Evolutionary conservation across 1,284 basidiomycete species (phyloP).

Genomic region (Tetrapyrgos nigripes): DNA sequence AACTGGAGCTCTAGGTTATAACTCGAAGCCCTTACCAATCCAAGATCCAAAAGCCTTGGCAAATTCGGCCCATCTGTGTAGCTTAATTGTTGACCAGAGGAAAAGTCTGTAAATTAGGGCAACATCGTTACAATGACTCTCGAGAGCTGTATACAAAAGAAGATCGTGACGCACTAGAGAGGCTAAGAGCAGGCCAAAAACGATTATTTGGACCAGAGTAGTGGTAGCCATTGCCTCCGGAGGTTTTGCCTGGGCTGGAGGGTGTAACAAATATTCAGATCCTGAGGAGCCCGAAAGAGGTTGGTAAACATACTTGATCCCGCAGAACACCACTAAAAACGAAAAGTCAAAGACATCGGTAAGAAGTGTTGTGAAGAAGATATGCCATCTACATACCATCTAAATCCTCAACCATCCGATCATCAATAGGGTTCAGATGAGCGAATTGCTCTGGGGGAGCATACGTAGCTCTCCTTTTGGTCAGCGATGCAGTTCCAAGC

Average conservation of each 20-base stretch:
- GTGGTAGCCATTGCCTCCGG: neutral
- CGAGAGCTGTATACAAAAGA: no score
- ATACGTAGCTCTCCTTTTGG: no score
- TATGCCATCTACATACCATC: slow-evolving; percentile 2
- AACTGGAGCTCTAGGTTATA: neutral
- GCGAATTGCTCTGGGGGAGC: slow-evolving; percentile 6
- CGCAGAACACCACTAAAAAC: slow-evolving; percentile 8
- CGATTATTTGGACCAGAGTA: slow-evolving; percentile 2
- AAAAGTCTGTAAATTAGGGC: neutral
- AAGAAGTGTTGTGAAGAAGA: neutral
- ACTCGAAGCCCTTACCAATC: neutral
- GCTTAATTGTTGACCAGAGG: neutral
- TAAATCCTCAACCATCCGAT: slow-evolving; percentile 1
- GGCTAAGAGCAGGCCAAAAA: neutral
- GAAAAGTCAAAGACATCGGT: neutral
- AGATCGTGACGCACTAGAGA: neutral
- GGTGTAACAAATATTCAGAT: neutral
- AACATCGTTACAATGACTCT: no score
- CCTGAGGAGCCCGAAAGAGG: neutral
- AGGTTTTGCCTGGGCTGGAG: neutral
- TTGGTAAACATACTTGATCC: slow-evolving; percentile 6
- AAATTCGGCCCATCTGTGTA: neutral
- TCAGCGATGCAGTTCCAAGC: no score
- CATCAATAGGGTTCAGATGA: slow-evolving; percentile 4
- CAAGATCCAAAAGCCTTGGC: neutral